phyloP scores from a whole-genome alignment of 169 alveolate genomes.

The Sarcocystis neurona region DNA sequence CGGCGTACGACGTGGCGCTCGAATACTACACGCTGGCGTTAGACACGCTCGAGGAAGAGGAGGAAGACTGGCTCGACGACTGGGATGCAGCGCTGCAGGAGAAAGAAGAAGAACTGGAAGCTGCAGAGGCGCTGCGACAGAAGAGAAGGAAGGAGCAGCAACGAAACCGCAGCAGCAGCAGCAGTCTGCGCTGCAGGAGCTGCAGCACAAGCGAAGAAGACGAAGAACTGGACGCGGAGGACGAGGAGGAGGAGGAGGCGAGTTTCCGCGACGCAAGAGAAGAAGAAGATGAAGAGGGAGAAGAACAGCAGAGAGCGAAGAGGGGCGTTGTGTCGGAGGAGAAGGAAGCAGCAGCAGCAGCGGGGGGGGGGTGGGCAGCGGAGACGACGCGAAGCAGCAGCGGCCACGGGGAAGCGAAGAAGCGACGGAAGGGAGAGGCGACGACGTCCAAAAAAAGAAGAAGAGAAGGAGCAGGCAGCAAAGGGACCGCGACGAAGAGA shows the following conservation, averaged over 20 bases:
- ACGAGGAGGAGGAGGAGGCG: neutral
- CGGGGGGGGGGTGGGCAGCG: neutral
- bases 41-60: constrained; percentile 23
- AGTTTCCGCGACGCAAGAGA: no score
- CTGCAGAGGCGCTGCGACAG: constrained; percentile 6
- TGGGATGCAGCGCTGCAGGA: constrained; percentile 18
- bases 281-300: no score
- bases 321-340: neutral
- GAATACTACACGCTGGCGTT: constrained; percentile 41
- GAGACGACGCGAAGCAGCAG: neutral
- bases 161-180: no score
- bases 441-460: neutral
- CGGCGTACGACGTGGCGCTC: constrained; percentile 12
- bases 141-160: no score
- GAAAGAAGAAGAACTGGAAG: constrained; percentile 31
- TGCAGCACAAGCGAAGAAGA: neutral
- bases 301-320: neutral
- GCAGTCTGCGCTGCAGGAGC: neutral
- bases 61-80: constrained; percentile 46
- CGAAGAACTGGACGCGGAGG: neutral
- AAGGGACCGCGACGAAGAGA: neutral
- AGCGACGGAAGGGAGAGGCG: neutral
- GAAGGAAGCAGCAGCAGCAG: neutral
- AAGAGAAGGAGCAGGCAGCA: neutral
- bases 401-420: neutral